Base-by-base conservation (phyloP, 768 basidiomycete species). In the Mrakia blollopis region DNA sequence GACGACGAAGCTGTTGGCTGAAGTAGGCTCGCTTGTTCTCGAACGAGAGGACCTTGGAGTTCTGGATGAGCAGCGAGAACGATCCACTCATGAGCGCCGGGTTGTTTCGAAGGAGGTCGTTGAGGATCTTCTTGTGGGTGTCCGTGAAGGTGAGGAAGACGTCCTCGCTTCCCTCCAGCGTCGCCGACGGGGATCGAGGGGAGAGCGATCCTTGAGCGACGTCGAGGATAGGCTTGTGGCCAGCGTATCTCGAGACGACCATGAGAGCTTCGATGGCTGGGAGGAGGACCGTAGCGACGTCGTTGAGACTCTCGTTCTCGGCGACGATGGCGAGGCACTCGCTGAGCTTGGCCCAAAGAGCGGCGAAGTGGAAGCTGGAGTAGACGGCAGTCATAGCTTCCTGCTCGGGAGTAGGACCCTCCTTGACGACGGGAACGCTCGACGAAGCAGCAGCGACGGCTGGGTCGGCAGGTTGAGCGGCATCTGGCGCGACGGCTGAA, bases 21-120 rank as follows among this genome's bases (percentile, higher is more conserved):
- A 94, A 94, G 85, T 93, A 95, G 82, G 81, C 95, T 50, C 97
- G 89, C 86, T 99, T 99, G 89, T 98, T 98, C 86, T 98, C 97
- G 82, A 98, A 98, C 86, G 98, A 97, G 75, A 99, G 88, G 32
- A 98, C 94, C 41, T 93, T 90, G 67, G 97, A 91, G 81, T 99
- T 99, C 85, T 95, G 90, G 65, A 99, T 92, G 79, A 99, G 87
- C 0, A 99, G 87, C 23, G 95, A 94, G 87, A 99, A 99, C 1
- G 96, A 98, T 16, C 97, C 97, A 80, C 93, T 93, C 92, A 99
- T 95, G 60, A 99, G 84, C 0, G 95, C 94, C 3, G 97, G 97
- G 82, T 98, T 98, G 83, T 95, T 98, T 79, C 97, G 91, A 41
- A 99, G 95, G 91, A 99, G 96, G 78, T 94, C 86, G 83, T 99